Evolutionary conservation across 495 filamentous ascomycete species (phyloP), one percentile per base, ranked within the genome.

Genomic region (Aspergillus steynii): DNA sequence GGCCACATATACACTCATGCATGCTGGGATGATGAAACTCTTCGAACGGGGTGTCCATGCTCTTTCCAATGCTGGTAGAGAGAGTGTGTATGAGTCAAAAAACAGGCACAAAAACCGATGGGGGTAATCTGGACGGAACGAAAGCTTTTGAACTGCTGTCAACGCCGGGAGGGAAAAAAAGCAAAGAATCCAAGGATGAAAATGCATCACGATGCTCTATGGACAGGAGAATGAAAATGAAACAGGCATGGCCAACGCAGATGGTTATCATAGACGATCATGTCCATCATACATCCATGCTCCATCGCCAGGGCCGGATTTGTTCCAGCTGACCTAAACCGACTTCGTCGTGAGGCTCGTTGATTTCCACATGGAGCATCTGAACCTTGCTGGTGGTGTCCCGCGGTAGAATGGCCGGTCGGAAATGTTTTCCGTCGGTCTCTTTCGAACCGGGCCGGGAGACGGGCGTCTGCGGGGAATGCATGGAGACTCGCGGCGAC

Each of bases 271-370:
- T 34, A 47, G 28, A 34, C 12, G 34, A 59, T 32, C n/a, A 50
- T 29, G 56, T 47, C 25, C n/a, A 12, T 72, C 65, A 81, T 31
- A 81, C 75, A 56, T 81, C 78, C 76, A 81, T 80, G 58, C 78
- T 81, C 78, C 78, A 81, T 61, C 78, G 74, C 72, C 73, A 79
- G 1, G 77, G 77, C 28, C 74, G 75, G 52, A 77, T 66, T 45
- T 65, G 74, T 66, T 81, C 74, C 20, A 79, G 61, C 50, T 78
- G 68, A 29, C 76, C 76, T 50, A 74, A 46, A 9, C 58, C 72
- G 45, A 79, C 55, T 45, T 79, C 75, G 29, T 75, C 71, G 61
- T 64, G 64, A 29, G 49, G 14, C 52, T 79, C 75, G 50, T 73
- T 77, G 60, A 81, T 74, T 66, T 79, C 77, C 49, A 81, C 32